Percentiles rank a stretch among this genome's conserved stretches.
Evolutionary conservation across 192 early-diverging fungal species (phyloP).

Genomic region (Entrophospora sp.): DNA sequence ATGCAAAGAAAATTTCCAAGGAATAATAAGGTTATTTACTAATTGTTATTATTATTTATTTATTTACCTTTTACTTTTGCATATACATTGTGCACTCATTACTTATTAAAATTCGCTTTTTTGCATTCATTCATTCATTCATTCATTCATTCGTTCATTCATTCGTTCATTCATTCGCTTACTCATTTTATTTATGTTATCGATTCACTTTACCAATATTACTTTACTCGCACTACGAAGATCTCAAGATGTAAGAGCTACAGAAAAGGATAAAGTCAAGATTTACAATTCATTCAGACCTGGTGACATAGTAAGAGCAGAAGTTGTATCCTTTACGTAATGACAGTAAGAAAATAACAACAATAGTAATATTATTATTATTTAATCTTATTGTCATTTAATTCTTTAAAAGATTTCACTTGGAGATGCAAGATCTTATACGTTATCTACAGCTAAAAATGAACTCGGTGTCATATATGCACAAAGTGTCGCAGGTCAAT

Average conservation of each 20-base stretch:
- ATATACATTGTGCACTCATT: too few species aligned
- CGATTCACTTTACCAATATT: background rate
- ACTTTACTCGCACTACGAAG: constrained; percentile 24
- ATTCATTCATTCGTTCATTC: too few species aligned
- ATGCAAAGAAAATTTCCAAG: constrained; percentile 78
- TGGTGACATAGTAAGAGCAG: constrained; percentile 82
- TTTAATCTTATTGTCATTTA: too few species aligned
- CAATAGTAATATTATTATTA: too few species aligned
- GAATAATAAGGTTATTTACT: constrained; percentile 59
- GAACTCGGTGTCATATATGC: constrained; percentile 92
- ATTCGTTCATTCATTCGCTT: too few species aligned
- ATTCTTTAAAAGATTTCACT: constrained; percentile 83
- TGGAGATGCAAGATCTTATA: constrained; percentile 85
- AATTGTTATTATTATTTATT: too few species aligned
- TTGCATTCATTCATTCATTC: too few species aligned
- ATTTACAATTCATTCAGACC: constrained; percentile 86
- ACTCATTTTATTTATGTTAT: background rate
- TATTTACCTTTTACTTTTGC: too few species aligned
- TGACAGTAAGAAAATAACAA: too few species aligned
- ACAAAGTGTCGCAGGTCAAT: constrained; percentile 67
- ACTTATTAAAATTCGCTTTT: too few species aligned
- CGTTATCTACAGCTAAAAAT: constrained; percentile 83
- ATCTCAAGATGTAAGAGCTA: constrained; percentile 85
- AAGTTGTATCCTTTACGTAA: too few species aligned
- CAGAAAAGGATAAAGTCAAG: constrained; percentile 89